phyloP scores from a whole-genome alignment of 1,284 basidiomycete genomes.

The Rhizoctonia solani region DNA sequence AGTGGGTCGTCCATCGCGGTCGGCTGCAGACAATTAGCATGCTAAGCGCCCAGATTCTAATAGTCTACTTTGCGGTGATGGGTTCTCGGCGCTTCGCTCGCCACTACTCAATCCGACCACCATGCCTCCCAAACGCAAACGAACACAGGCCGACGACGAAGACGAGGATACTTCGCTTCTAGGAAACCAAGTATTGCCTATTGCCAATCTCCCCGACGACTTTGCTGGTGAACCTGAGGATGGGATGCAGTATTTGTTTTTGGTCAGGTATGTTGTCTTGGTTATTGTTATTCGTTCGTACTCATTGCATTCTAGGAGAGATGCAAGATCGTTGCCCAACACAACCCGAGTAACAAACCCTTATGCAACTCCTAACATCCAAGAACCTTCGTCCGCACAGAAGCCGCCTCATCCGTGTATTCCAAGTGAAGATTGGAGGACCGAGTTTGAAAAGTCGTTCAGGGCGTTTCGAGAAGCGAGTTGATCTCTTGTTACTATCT shows the following conservation, averaged over 20 bases:
- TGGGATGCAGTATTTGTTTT: conserved; percentile 37
- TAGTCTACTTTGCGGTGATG: background rate
- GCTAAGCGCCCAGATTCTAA: conserved; percentile 15
- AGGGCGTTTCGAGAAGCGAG: conserved; percentile 32
- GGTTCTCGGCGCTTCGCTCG: background rate
- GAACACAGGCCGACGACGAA: background rate
- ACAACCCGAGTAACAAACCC: conserved; percentile 35
- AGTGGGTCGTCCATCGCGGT: conserved; percentile 32
- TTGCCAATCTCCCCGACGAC: conserved; percentile 36
- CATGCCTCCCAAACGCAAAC: conserved; percentile 25
- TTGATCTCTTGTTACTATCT: background rate
- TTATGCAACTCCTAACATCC: background rate
- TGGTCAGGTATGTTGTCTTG: conserved; percentile 35
- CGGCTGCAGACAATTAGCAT: too few relatives aligned
- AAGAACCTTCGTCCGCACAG: background rate
- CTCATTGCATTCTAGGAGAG: conserved; percentile 33
- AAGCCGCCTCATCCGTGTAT: conserved; percentile 27
- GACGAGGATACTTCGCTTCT: background rate
- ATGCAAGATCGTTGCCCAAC: conserved; percentile 29
- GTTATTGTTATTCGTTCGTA: too few relatives aligned
- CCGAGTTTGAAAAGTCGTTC: conserved; percentile 33
- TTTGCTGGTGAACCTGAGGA: conserved; percentile 36
- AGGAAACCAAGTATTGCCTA: conserved; percentile 37
- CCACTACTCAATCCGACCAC: too few relatives aligned
- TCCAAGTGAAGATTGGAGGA: conserved; percentile 37